Base-by-base conservation (phyloP, 2,329 filamentous ascomycete genomes). In the Thelonectria olida region DNA sequence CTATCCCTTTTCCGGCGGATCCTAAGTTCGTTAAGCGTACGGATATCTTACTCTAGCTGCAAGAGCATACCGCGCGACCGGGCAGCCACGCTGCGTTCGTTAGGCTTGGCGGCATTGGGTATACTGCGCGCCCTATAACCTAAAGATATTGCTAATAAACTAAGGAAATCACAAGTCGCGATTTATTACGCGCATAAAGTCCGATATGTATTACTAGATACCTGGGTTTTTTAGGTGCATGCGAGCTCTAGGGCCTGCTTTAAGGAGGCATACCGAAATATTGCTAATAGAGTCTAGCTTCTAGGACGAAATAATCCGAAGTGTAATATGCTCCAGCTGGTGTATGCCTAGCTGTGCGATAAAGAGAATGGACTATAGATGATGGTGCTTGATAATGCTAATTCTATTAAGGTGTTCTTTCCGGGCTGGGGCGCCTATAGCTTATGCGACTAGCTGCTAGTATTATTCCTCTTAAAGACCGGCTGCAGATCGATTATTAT, bases 151-250 rank as follows among this genome's bases (percentile, higher is more conserved):
- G 25, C 44, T 47, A 23, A 45, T 20, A n/a, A n/a, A n/a, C 39
- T n/a, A 23, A 59, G 49, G 1, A 59, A 59, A 54, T 59, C 56
- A 17, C 54, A 59, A 27, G 28, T 59, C 19, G 56, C 36, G 7
- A 59, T 54, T 38, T 19, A 59, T 8, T 50, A 41, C 25, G 57
- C 57, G 4, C 38, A 51, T 28, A 25, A 44, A 20, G 22, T 51
- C 17, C 57, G 38, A 22, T 22, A 54, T 6, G 20, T 2, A 13
- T 44, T 36, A 31, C 44, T 44, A 10, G 36, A 39, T 7, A 39
- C 41, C 36, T 42, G 8, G 7, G 38, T 54, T 6, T 59, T 59
- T n/a, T 59, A 52, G 49, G 50, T 50, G 15, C 36, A 50, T 25
- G 50, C 50, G 22, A 54, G 56, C 27, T 59, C 49, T 6, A 25